Conservation (phyloP, 1,284 basidiomycete genomes). For the Rugosomyces carneus region DNA sequence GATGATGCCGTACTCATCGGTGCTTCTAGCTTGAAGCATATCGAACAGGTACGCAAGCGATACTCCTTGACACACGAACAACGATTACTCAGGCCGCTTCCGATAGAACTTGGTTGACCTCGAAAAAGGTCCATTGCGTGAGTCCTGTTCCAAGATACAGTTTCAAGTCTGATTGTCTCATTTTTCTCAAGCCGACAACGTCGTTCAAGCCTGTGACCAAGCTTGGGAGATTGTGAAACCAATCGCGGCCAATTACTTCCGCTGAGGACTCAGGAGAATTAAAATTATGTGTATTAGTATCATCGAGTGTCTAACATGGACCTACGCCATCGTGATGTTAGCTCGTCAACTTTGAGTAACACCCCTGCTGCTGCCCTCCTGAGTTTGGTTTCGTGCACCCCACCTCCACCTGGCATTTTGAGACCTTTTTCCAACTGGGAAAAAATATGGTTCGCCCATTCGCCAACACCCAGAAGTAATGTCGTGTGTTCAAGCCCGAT, state of each 20-base stretch:
- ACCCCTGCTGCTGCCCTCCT: conserved; percentile 74
- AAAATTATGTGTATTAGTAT: not conserved
- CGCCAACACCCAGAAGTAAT: conserved; percentile 66
- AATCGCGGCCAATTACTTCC: conserved; percentile 28
- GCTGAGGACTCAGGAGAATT: not conserved
- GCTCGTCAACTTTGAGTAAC: conserved; percentile 72
- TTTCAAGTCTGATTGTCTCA: not conserved
- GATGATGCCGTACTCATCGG: conserved; percentile 49
- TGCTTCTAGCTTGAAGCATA: conserved; percentile 43
- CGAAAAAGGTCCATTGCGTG: conserved; percentile 52
- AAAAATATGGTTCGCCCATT: conserved; percentile 79
- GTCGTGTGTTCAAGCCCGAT: conserved; percentile 71
- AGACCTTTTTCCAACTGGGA: conserved; percentile 59
- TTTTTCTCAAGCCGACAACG: conserved; percentile 26
- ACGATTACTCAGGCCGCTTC: not conserved
- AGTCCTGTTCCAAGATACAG: conserved; percentile 18
- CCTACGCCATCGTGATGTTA: conserved; percentile 69
- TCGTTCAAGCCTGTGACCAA: conserved; percentile 33
- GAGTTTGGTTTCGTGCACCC: conserved; percentile 32
- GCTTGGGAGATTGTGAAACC: conserved; percentile 33
- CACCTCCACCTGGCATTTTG: conserved; percentile 26
- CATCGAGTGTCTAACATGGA: conserved; percentile 49
- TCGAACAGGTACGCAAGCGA: conserved; percentile 34
- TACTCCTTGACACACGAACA: not conserved
- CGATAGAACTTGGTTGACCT: conserved; percentile 44